Conservation (phyloP, 176 grass and related monocot species). For the Echinochloa phyllopogon region DNA sequence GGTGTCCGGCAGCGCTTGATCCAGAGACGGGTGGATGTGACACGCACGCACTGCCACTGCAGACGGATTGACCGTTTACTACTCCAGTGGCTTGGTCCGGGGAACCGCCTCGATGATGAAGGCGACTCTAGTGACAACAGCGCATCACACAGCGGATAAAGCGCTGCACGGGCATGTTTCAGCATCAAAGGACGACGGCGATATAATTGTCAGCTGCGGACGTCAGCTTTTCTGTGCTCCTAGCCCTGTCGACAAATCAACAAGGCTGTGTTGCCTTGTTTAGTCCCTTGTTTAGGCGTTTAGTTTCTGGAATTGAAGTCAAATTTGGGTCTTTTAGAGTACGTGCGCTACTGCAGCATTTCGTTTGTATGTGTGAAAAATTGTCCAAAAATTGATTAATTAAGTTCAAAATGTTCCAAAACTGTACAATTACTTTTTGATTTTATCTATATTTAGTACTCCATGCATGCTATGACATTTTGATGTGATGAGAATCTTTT, state of each 20-base stretch:
- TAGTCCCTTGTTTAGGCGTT: too few species aligned
- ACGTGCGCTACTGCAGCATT: too few species aligned
- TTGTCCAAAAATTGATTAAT: too few species aligned
- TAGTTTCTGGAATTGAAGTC: too few species aligned
- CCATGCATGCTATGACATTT: too few species aligned
- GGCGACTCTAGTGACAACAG: conserved; percentile 36
- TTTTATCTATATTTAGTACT: too few species aligned
- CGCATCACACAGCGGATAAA: conserved; percentile 29
- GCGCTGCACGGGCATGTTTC: conserved; percentile 20
- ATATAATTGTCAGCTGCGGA: conserved; percentile 18
- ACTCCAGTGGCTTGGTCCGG: not conserved
- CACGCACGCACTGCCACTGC: conserved; percentile 15
- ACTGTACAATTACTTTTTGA: too few species aligned
- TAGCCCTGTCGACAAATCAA: not conserved
- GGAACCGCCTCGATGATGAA: conserved; percentile 49
- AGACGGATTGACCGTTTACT: conserved; percentile 4
- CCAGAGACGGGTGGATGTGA: conserved; percentile 32
- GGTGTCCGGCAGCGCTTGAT: conserved; percentile 22
- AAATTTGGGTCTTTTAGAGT: too few species aligned
- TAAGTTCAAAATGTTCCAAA: too few species aligned
- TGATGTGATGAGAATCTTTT: too few species aligned
- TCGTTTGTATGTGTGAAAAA: too few species aligned
- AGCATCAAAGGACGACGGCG: not conserved
- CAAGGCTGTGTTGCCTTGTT: too few species aligned
- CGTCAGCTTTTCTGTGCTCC: not conserved